Conservation (phyloP, 2,329 filamentous ascomycete genomes). For the Botrytis galanthina region DNA sequence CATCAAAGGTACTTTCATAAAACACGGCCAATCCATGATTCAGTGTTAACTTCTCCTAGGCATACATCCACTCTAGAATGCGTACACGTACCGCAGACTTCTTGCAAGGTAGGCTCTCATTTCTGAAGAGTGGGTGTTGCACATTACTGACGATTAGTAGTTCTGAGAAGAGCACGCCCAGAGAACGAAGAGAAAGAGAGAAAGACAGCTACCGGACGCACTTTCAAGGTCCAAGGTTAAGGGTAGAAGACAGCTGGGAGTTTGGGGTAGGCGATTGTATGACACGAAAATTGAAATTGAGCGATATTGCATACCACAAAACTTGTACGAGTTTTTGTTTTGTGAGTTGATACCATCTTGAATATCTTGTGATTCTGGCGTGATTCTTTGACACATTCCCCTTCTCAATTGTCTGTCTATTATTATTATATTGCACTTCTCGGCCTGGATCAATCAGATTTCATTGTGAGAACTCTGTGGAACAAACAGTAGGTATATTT, state of each 20-base stretch:
- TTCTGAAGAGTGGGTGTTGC: not conserved
- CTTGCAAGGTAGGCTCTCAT: slow-evolving; percentile 72
- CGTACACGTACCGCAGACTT: slow-evolving; percentile 96
- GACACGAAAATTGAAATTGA: slow-evolving; percentile 18
- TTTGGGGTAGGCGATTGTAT: slow-evolving; percentile 13
- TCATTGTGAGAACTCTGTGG: not conserved
- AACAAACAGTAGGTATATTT: not conserved
- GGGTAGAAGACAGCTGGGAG: slow-evolving; percentile 24
- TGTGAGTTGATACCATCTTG: slow-evolving; percentile 10
- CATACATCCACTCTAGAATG: slow-evolving; percentile 98
- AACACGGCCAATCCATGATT: slow-evolving; percentile 18
- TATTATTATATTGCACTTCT: not conserved
- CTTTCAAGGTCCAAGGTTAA: slow-evolving; percentile 59
- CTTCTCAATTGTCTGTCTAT: slow-evolving; percentile 4
- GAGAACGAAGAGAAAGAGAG: slow-evolving; percentile 96
- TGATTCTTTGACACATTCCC: not conserved
- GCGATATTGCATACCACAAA: slow-evolving; percentile 5
- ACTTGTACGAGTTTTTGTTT: not conserved
- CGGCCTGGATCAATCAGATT: not conserved
- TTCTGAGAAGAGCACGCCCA: slow-evolving; percentile 91
- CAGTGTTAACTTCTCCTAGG: slow-evolving; percentile 46
- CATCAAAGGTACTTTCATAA: slow-evolving; percentile 67
- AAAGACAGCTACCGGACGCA: slow-evolving; percentile 95
- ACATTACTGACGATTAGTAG: slow-evolving; percentile 50
- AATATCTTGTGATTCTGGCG: not conserved